Evolutionary conservation across 2,329 filamentous ascomycete species (phyloP).

Genomic region (Trichoderma atrobrunneum): DNA sequence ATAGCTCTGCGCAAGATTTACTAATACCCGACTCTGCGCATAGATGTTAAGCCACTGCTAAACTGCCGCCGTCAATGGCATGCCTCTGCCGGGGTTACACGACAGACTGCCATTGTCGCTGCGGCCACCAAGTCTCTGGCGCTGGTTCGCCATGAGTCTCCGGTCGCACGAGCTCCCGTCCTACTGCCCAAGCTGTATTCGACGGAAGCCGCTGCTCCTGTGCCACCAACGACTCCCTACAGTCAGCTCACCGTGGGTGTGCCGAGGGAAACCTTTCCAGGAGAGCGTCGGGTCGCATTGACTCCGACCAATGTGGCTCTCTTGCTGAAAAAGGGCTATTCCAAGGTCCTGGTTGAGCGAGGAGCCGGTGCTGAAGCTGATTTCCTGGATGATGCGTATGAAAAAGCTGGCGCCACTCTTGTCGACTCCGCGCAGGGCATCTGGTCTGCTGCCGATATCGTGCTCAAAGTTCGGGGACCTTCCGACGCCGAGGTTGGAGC

Average conservation of each 20-base stretch:
- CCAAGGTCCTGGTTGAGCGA: conserved; percentile 71
- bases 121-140: conserved; percentile 34
- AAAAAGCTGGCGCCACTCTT: conserved; percentile 72
- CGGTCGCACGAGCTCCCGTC: conserved; percentile 27
- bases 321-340: conserved; percentile 82
- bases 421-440: conserved; percentile 65
- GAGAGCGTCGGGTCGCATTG: conserved; percentile 79
- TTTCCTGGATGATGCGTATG: conserved; percentile 74
- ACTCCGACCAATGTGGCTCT: conserved; percentile 80
- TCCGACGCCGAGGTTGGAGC: conserved; percentile 65
- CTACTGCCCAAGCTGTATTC: conserved; percentile 36
- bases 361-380: conserved; percentile 77
- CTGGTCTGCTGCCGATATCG: conserved; percentile 72
- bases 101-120: conserved; percentile 30
- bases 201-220: conserved; percentile 30
- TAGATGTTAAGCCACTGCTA: conserved; percentile 25
- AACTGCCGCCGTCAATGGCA: conserved; percentile 39
- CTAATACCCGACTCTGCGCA: background rate
- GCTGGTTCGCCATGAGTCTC: conserved; percentile 41
- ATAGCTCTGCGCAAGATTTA: background rate
- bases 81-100: conserved; percentile 32
- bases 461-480: conserved; percentile 80
- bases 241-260: conserved; percentile 72
- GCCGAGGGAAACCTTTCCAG: conserved; percentile 72
- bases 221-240: conserved; percentile 59